Evolutionary conservation across 768 basidiomycete species (phyloP), one percentile per base, ranked within the genome.

Genomic region (Trametes cinnabarina): DNA sequence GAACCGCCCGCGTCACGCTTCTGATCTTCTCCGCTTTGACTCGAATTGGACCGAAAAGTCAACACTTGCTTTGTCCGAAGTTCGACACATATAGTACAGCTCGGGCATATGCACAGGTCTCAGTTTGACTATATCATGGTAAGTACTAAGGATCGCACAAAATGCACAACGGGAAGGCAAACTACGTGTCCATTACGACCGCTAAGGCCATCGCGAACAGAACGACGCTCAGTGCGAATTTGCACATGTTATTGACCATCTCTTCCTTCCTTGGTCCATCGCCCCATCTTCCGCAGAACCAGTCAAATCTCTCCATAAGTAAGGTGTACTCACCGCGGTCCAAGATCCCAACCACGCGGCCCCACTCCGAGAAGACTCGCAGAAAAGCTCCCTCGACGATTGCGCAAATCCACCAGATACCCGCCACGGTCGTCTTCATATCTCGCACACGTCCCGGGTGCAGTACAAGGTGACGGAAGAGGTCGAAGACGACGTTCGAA

Each of bases 331-430:
- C 82, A 0, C 75, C 60, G n/a, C 81, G 67, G 47, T 73, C 72
- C 9, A 84, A 19, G 15, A 79, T 60, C 1, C 83, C 82, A 2
- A 76, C 69, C 0, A 74, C 34, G 8, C 82, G 73, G 0, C 82
- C 84, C 43, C 72, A 66, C 55, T 85, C 83, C 37, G 77, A 81
- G 20, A 72, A 72, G 68, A 85, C 72, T 23, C 83, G 73, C 42
- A 86, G 77, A 9, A 82, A 40, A 0, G 81, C 66, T 51, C 83
- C 80, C 62, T 85, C 83, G 0, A 75, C 37, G 1, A 81, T 71
- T 0, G 83, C 82, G 0, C 71, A 8, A 5, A 73, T 19, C 78
- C 80, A 81, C n/a, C 60, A 60, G 3, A 62, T 9, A 11, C 77
- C 73, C 0, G 10, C 17, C 7, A 82, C 48, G 14, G 65, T 74